Percentiles rank a stretch among this genome's conserved stretches.
Conservation (phyloP, 306 rosid species). For the Trifolium repens region DNA sequence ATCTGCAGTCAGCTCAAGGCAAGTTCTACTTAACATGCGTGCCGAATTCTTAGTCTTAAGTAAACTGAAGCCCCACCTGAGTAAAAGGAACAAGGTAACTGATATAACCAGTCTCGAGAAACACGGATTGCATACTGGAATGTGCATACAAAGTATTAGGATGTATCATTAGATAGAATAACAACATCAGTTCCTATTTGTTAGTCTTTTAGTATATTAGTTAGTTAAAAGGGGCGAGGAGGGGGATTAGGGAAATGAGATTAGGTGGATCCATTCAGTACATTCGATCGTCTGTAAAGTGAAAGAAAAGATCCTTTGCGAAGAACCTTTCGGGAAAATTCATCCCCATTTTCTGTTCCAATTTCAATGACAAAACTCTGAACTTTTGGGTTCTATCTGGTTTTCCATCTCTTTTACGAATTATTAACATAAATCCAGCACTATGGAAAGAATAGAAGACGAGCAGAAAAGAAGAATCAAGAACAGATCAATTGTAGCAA, state of each 20-base stretch:
- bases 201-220: not conserved
- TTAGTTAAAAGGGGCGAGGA: not conserved
- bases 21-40: not conserved
- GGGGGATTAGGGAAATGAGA: not conserved
- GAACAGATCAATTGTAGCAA: constrained; percentile 12
- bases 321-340: not conserved
- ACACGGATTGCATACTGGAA: not conserved
- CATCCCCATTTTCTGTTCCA: not conserved
- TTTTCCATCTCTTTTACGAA: not conserved
- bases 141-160: not conserved
- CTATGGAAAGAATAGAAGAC: not conserved
- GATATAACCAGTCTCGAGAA: not conserved
- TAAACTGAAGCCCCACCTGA: not conserved
- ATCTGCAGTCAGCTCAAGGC: constrained; percentile 3
- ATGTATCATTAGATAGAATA: not conserved
- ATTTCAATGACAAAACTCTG: not conserved
- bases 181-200: not conserved
- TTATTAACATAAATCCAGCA: constrained; percentile 8
- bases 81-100: not conserved
- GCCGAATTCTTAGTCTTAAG: not conserved
- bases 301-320: not conserved
- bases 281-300: not conserved
- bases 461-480: constrained; percentile 28
- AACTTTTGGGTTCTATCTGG: constrained; percentile 9
- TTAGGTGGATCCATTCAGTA: not conserved